These are phyloP conservation scores for Aegilops longissima DNA, from an alignment of 176 grass and related monocot genomes.

Conservation along the genomic window DNA sequence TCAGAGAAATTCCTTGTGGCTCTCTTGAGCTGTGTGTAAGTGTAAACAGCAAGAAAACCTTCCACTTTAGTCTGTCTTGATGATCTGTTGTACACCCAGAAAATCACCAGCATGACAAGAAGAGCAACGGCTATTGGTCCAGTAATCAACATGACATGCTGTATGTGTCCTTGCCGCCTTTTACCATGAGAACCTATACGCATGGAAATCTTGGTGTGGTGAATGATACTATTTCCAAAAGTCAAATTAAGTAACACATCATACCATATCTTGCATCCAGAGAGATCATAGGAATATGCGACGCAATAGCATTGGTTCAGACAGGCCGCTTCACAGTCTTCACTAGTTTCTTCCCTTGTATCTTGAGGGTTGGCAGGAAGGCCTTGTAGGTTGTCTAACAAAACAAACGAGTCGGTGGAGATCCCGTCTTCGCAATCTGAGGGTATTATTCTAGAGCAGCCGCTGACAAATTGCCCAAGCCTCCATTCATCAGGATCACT, in stretches of 20 bases:
- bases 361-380: constrained; percentile 30
- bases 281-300: constrained; percentile 31
- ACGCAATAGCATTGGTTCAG: constrained; percentile 39
- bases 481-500: neutral
- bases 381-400: constrained; percentile 21
- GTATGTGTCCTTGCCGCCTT: neutral
- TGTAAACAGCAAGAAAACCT: constrained; percentile 23
- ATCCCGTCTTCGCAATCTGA: neutral
- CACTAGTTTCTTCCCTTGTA: constrained; percentile 3
- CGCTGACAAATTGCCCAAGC: constrained; percentile 11
- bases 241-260: constrained; percentile 18
- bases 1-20: constrained; percentile 22
- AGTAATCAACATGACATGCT: neutral
- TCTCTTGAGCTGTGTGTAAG: constrained; percentile 23
- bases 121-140: neutral
- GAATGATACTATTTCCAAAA: neutral
- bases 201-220: neutral
- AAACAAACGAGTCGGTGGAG: constrained; percentile 2
- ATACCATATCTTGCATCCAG: constrained; percentile 38
- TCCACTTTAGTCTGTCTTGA: neutral
- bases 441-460: constrained; percentile 21
- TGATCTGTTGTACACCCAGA: neutral
- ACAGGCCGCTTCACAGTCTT: constrained; percentile 34
- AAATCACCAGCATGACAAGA: neutral
- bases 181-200: constrained; percentile 28